Evolutionary conservation across 1,139 yeast species (phyloP).

Genomic region (Kurtzmaniella quercitrusa): DNA sequence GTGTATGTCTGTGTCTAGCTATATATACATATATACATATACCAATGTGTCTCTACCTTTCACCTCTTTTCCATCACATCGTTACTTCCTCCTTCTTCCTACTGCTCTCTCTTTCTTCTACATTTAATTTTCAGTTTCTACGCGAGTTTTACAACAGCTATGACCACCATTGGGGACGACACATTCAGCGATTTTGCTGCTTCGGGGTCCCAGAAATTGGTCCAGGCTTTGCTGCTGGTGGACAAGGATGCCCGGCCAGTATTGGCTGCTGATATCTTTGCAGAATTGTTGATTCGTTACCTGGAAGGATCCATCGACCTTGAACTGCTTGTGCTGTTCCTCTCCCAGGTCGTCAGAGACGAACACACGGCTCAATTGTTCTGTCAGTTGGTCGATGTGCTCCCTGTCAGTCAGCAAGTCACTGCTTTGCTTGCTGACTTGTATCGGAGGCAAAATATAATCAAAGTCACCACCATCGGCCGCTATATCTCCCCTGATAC

Average conservation of each 20-base stretch:
- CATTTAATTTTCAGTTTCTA: background rate
- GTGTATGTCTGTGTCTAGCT: too few species aligned
- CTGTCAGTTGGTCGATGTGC: slow-evolving; percentile 43
- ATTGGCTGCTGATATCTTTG: slow-evolving; percentile 21
- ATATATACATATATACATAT: too few species aligned
- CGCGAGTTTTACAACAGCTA: background rate
- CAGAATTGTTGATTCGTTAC: slow-evolving; percentile 32
- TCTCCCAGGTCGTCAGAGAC: slow-evolving; percentile 25
- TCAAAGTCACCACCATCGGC: slow-evolving; percentile 37
- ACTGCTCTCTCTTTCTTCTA: background rate
- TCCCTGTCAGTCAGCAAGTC: slow-evolving; percentile 30
- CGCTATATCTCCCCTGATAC: slow-evolving; percentile 31
- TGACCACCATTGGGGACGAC: slow-evolving; percentile 13
- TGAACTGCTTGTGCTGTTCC: slow-evolving; percentile 23
- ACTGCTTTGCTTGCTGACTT: slow-evolving; percentile 25
- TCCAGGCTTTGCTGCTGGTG: slow-evolving; percentile 24
- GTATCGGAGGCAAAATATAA: slow-evolving; percentile 21
- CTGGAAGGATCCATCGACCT: slow-evolving; percentile 23
- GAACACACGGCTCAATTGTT: slow-evolving; percentile 36
- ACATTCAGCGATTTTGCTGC: slow-evolving; percentile 25
- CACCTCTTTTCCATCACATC: too few species aligned
- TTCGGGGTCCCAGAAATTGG: slow-evolving; percentile 24
- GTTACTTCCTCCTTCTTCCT: too few species aligned
- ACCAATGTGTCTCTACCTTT: too few species aligned
- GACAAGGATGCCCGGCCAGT: slow-evolving; percentile 15